Evolutionary conservation across 495 filamentous ascomycete genomes (phyloP), one percentile per base, ranked within the genome.

Genomic region (Viridothelium virens): DNA sequence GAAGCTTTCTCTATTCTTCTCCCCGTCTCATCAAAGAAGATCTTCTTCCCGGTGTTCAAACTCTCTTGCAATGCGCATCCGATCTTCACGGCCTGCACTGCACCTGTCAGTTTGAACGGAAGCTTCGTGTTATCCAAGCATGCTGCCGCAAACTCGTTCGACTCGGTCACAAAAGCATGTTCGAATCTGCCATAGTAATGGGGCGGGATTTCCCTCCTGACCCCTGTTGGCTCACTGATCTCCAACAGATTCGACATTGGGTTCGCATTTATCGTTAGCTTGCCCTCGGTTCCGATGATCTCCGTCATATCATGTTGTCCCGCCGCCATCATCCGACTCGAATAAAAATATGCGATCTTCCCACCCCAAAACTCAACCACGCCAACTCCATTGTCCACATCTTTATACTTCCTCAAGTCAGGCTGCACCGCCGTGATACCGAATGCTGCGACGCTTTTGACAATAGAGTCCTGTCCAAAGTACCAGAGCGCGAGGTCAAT

Each of bases 221-320:
- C 70, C 0, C 86, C 84, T 0, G 63, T 66, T 1, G 72, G 63
- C 67, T 85, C 79, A 66, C 76, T 79, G 44, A 83, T 71, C 65
- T 84, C 78, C 14, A 87, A 82, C 41, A 86, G 77, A 59, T 83
- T 81, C 36, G 71, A 59, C 61, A 73, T 70, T 25, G 85, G 85
- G 66, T 83, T 77, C 11, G 76, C 78, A 67, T 87, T 87, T 33
- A 87, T 79, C 0, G 78, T 76, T 12, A 87, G 59, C 70, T 87
- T 87, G 3, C 85, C 85, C 63, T 80, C 75, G 0, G 85, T 87
- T 6, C 85, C 85, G 65, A 87, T 83, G 62, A 88, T 79, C 75
- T 88, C 86, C 0, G 85, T 86, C 66, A 78, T 80, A 68, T 88
- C 86, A 67, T 86, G 80, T 74, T 87, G 86, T 1, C 86, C 86